Percentiles rank a stretch among this genome's conserved stretches.
These are phyloP conservation scores for Mycena epipterygia DNA, from an alignment of 768 basidiomycete species.

Conservation along the genomic window DNA sequence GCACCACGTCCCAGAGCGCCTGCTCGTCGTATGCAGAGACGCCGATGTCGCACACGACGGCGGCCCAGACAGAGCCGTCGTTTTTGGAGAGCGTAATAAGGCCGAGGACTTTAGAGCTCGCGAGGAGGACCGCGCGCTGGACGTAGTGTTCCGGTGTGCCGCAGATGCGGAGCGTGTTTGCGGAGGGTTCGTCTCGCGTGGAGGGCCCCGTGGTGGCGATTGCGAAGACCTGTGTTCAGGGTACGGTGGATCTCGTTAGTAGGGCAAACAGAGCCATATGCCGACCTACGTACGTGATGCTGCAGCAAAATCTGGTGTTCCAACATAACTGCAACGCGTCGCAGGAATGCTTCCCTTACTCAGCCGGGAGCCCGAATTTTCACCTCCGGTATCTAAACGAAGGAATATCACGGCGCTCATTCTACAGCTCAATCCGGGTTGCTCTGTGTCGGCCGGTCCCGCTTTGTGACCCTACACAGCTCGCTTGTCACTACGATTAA, in stretches of 20 bases:
- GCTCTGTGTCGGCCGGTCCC: no score
- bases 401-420: no score
- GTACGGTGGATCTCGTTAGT: background rate
- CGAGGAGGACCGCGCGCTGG: no score
- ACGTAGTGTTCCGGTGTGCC: slow-evolving; percentile 62
- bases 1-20: slow-evolving; percentile 79
- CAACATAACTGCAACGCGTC: slow-evolving; percentile 65
- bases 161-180: slow-evolving; percentile 69
- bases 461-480: no score
- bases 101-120: slow-evolving; percentile 75
- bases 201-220: slow-evolving; percentile 62
- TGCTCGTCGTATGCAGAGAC: slow-evolving; percentile 70
- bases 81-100: slow-evolving; percentile 59
- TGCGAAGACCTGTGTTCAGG: slow-evolving; percentile 56
- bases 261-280: background rate
- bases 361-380: no score
- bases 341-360: slow-evolving; percentile 72
- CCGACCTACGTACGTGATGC: slow-evolving; percentile 47
- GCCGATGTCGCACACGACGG: slow-evolving; percentile 67
- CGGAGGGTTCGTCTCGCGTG: slow-evolving; percentile 39
- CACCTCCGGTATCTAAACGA: no score
- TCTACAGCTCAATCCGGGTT: no score
- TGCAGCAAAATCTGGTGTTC: slow-evolving; percentile 55
- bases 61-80: slow-evolving; percentile 54
- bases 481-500: no score